phyloP scores from a whole-genome alignment of 192 early-diverging fungal genomes.

The Backusella liffmaniae region DNA sequence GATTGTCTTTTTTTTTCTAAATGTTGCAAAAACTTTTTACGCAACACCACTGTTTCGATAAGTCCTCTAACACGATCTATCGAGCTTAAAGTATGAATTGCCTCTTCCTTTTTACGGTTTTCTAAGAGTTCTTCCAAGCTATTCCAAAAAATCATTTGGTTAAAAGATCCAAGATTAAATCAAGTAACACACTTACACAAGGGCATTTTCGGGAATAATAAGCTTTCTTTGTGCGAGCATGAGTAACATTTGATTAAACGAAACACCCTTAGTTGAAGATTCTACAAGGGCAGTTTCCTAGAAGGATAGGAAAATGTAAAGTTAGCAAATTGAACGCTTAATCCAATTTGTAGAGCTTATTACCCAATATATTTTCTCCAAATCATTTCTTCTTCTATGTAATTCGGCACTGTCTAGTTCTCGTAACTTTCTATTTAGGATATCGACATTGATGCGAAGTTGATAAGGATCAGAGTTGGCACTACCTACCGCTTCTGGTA shows the following conservation, averaged over 20 bases:
- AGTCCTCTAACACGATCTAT: slow-evolving; percentile 36
- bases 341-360: neutral
- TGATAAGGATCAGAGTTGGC: slow-evolving; percentile 15
- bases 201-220: slow-evolving; percentile 52
- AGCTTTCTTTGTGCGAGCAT: slow-evolving; percentile 57
- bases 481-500: neutral
- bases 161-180: neutral
- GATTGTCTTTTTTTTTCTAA: slow-evolving; percentile 14
- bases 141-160: neutral
- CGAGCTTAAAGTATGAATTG: slow-evolving; percentile 27
- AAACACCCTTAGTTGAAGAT: slow-evolving; percentile 24
- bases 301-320: neutral
- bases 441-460: slow-evolving; percentile 20
- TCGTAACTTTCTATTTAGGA: slow-evolving; percentile 23
- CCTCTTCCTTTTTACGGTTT: slow-evolving; percentile 40
- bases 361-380: slow-evolving; percentile 42
- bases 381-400: slow-evolving; percentile 30
- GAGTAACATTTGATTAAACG: slow-evolving; percentile 54
- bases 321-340: neutral
- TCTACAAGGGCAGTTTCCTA: slow-evolving; percentile 25
- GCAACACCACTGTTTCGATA: slow-evolving; percentile 30
- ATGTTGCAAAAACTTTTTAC: slow-evolving; percentile 33
- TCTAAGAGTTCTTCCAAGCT: slow-evolving; percentile 42
- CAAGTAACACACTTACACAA: slow-evolving; percentile 39
- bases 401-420: slow-evolving; percentile 24